A percentile compares a stretch with the other conserved stretches of the same genome.
Evolutionary conservation across 306 rosid species (phyloP).

Genomic region (Senna siamea): DNA sequence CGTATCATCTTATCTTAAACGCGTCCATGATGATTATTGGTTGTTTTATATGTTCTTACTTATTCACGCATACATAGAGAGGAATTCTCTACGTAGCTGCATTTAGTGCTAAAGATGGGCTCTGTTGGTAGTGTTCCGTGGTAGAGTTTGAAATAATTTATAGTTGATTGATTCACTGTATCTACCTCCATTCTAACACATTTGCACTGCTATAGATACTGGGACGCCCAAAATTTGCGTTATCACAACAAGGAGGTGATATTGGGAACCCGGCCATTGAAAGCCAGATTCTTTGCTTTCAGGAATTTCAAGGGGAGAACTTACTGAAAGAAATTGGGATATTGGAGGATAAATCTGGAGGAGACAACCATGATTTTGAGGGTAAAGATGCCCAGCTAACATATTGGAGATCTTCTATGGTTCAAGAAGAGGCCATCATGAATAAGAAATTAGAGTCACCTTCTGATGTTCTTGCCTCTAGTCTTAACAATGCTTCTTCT

Average conservation of each 20-base stretch:
- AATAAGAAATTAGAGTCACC: conserved; percentile 44
- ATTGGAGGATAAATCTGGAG: conserved; percentile 49
- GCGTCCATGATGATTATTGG: not conserved
- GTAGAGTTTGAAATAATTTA: too few relatives aligned
- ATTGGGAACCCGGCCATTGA: conserved; percentile 57
- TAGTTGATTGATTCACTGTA: conserved; percentile 28
- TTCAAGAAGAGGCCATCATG: conserved; percentile 48
- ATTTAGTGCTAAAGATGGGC: too few relatives aligned
- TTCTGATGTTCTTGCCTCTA: conserved; percentile 50
- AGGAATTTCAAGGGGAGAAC: conserved; percentile 47
- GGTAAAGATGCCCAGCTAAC: conserved; percentile 57
- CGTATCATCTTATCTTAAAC: not conserved
- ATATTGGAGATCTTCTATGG: conserved; percentile 51
- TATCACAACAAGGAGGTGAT: conserved; percentile 58
- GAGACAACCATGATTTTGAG: conserved; percentile 44
- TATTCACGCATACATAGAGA: not conserved
- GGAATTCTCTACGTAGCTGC: too few relatives aligned
- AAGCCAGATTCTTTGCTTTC: conserved; percentile 54
- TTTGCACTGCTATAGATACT: conserved; percentile 46
- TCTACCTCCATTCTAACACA: conserved; percentile 17
- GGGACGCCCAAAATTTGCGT: conserved; percentile 52
- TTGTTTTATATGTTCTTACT: not conserved
- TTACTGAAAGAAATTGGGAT: conserved; percentile 41
- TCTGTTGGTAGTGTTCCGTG: too few relatives aligned
- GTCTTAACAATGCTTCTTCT: conserved; percentile 34